Conservation (phyloP, 1,284 basidiomycete genomes). For the Uromyces viciae-fabae region DNA sequence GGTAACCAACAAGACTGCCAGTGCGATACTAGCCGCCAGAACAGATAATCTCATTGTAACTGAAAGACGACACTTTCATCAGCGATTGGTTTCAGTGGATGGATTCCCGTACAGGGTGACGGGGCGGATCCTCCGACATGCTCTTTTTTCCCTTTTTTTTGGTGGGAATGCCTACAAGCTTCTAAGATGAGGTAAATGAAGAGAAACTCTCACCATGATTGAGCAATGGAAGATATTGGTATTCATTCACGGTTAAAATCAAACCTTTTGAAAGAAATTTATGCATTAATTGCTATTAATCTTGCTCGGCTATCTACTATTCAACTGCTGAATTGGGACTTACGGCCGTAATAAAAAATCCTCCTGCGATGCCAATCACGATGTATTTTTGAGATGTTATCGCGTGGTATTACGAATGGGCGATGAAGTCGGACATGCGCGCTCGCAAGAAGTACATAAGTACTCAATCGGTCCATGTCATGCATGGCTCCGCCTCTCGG, state of each 20-base stretch:
- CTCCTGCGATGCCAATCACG: constrained; percentile 7
- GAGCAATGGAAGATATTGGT: constrained; percentile 7
- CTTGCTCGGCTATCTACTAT: not conserved
- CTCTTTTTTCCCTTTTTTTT: not conserved
- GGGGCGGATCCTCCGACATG: not conserved
- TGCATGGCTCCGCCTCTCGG: not conserved
- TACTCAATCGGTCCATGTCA: constrained; percentile 17
- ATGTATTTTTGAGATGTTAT: not conserved
- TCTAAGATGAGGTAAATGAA: not conserved
- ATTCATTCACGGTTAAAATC: constrained; percentile 1
- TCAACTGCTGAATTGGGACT: not conserved
- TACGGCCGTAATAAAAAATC: constrained; percentile 23
- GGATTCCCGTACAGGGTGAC: too few relatives aligned
- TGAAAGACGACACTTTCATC: too few relatives aligned
- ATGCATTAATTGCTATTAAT: too few relatives aligned
- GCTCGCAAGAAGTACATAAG: constrained; percentile 14
- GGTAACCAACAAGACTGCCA: not conserved
- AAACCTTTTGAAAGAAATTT: not conserved
- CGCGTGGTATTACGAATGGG: constrained; percentile 6
- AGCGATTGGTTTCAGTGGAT: constrained; percentile 13
- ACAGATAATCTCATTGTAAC: constrained; percentile 13
- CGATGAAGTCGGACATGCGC: constrained; percentile 30
- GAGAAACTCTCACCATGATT: constrained; percentile 7
- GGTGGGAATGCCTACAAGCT: not conserved
- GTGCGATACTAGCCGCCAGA: constrained; percentile 7